Conservation (phyloP, 192 early-diverging fungal genomes). For the Backusella parvicylindrica region DNA sequence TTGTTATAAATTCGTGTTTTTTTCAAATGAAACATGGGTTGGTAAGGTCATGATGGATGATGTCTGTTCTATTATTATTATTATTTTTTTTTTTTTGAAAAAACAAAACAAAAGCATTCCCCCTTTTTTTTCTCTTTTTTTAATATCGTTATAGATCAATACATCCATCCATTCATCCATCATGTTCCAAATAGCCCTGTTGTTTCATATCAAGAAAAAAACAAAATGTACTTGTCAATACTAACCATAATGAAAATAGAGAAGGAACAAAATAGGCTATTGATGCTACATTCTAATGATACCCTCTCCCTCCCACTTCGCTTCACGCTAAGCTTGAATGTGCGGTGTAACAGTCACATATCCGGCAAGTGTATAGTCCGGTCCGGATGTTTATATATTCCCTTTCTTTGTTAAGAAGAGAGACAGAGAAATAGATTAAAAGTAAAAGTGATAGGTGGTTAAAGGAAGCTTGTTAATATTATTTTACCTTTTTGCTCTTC, state of each 20-base stretch:
- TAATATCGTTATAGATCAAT: background rate
- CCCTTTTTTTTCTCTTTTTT: background rate
- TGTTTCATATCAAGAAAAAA: background rate
- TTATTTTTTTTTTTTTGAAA: background rate
- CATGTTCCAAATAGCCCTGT: background rate
- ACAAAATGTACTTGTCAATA: background rate
- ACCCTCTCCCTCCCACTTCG: background rate
- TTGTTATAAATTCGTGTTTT: background rate
- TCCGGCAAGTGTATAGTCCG: background rate
- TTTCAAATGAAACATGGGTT: background rate
- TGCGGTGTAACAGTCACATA: background rate
- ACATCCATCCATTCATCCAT: conserved; percentile 6
- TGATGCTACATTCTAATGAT: conserved; percentile 2
- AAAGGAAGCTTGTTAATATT: no score
- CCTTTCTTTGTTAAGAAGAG: no score
- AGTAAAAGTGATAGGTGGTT: no score
- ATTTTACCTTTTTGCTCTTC: no score
- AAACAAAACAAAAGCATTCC: no score
- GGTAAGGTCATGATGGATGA: background rate
- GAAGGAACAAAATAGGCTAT: conserved; percentile 6
- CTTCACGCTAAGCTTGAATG: background rate
- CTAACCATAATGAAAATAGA: conserved; percentile 16
- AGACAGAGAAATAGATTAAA: no score
- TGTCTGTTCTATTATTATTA: no score
- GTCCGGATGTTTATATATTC: background rate